phyloP scores from a whole-genome alignment of 1,139 yeast genomes.

The Candida anutae region DNA sequence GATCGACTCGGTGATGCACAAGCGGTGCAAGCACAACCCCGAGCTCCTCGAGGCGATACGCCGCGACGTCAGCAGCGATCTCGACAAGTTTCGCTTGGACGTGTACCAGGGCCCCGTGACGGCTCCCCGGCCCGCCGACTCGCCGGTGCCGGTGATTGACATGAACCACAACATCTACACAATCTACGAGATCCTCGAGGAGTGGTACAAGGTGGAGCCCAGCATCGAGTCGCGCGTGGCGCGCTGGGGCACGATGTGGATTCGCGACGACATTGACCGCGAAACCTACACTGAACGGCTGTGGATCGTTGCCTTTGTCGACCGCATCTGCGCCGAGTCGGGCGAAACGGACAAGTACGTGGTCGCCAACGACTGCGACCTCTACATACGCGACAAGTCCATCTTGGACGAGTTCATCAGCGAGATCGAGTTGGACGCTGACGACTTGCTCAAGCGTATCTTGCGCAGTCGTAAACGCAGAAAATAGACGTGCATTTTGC shows the following conservation, averaged over 20 bases:
- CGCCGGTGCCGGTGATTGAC: constrained; percentile 6
- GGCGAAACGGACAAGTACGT: constrained; percentile 7
- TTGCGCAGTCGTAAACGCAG: constrained; percentile 5
- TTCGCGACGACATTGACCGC: constrained; percentile 10
- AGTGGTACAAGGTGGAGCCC: constrained; percentile 10
- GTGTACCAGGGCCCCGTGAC: constrained; percentile 1
- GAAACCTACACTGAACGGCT: constrained; percentile 10
- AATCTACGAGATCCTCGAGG: constrained; percentile 10
- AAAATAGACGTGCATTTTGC: too few relatives aligned
- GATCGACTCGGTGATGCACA: constrained; percentile 3
- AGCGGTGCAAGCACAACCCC: constrained; percentile 1
- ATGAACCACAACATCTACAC: constrained; percentile 12
- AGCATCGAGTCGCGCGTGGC: constrained; percentile 7
- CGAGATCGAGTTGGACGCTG: constrained; percentile 12
- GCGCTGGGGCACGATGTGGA: constrained; percentile 11
- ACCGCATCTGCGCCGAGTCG: constrained; percentile 7
- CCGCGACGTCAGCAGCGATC: constrained; percentile 1
- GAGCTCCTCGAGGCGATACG: constrained; percentile 1
- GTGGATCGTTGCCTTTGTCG: constrained; percentile 8
- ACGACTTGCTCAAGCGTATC: constrained; percentile 9
- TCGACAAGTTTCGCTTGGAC: constrained; percentile 1
- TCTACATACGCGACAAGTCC: constrained; percentile 11
- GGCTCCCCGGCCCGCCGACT: neutral
- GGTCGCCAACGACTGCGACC: constrained; percentile 10
- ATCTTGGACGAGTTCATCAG: constrained; percentile 12